Conservation (phyloP, 768 basidiomycete genomes). For the Lentinula boryana region DNA sequence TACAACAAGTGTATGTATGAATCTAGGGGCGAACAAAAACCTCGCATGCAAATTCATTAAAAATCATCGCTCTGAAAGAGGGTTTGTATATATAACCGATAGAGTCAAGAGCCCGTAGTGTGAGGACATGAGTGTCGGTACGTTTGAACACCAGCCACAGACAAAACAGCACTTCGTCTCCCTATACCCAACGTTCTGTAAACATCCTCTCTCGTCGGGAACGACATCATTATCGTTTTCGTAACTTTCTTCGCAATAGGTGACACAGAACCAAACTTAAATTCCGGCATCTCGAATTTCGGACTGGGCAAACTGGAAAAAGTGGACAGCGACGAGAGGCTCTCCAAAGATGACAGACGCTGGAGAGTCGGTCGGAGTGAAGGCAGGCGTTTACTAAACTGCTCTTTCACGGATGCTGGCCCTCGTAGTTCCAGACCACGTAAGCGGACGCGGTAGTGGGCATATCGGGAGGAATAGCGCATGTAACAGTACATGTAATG, state of each 20-base stretch:
- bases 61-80: background rate
- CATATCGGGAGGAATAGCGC: background rate
- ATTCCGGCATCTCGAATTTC: background rate
- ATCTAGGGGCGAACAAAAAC: background rate
- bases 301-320: background rate
- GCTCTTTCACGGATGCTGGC: background rate
- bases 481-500: background rate
- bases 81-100: background rate
- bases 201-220: background rate
- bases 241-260: background rate
- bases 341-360: background rate
- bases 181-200: background rate
- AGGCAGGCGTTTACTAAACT: background rate
- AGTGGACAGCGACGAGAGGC: background rate
- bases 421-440: background rate
- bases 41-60: background rate
- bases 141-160: background rate
- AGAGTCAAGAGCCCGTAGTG: background rate
- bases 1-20: background rate
- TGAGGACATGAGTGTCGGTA: background rate
- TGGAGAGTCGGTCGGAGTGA: background rate
- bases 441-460: slow-evolving; percentile 2
- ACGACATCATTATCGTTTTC: background rate
- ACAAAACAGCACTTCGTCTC: background rate
- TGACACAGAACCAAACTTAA: background rate